phyloP scores from a whole-genome alignment of 352 stramenopile species.

The Globisporangium paroecandrum region DNA sequence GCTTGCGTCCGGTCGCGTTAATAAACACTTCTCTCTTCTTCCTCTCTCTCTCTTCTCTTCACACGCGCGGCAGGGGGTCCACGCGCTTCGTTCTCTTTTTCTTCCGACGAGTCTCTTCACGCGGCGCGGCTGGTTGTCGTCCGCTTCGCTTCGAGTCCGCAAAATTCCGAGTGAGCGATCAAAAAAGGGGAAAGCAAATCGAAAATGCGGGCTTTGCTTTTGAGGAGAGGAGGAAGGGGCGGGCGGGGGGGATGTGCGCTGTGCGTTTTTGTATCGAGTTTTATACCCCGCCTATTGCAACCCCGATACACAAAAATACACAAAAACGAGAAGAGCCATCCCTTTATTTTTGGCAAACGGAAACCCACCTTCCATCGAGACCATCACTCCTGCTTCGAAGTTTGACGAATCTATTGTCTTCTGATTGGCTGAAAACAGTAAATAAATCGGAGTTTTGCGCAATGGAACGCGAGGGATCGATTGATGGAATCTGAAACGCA shows the following conservation, averaged over 20 bases:
- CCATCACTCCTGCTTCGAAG: conserved; percentile 1
- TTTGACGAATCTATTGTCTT: background rate
- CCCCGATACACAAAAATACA: background rate
- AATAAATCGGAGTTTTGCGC: background rate
- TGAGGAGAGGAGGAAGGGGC: background rate
- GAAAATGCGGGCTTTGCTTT: too few relatives aligned
- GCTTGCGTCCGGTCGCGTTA: background rate
- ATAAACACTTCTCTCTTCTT: conserved; percentile 1
- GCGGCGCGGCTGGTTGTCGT: background rate
- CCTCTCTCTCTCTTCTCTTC: conserved; percentile 7
- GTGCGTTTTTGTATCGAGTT: background rate
- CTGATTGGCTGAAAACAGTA: background rate
- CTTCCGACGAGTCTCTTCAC: conserved; percentile 3
- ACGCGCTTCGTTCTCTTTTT: conserved; percentile 6
- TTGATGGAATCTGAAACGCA: conserved; percentile 14
- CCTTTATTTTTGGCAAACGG: background rate
- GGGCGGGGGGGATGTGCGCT: background rate
- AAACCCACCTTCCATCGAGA: background rate
- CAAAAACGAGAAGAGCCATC: conserved; percentile 6
- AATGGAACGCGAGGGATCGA: background rate
- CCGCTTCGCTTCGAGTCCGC: conserved; percentile 7
- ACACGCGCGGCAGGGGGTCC: background rate
- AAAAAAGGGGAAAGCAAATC: background rate
- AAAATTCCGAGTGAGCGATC: conserved; percentile 8
- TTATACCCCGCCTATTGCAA: background rate